Base-by-base conservation (phyloP, 106 monocot species). In the Triglochin maritima region DNA sequence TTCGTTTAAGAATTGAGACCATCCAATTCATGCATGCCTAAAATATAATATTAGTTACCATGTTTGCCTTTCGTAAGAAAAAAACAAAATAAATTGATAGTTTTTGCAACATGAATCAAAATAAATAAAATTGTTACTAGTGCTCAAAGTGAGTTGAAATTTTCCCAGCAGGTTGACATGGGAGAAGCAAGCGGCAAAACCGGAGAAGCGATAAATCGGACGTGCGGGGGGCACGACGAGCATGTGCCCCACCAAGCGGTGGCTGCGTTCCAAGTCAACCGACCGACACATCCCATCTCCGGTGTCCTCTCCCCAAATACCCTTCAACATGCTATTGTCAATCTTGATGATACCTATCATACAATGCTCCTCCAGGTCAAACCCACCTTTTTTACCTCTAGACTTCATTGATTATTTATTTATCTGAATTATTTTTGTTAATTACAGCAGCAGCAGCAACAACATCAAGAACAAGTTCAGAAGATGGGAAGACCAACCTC, bases 401-500 rank as follows among this genome's bases (percentile, higher is more conserved):
- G 43, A 7, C 3, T 9, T 70, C 46, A 61, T 63, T 71, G 44
- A 11, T 64, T 15, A 14, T 9, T 59, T 62, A 6, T 58, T 69
- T 3, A 55, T 4, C 49, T 17, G 51, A 63, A n/a, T 44, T 59
- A 45, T 8, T 62, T 5, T 44, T 45, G 9, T 7, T n/a, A 64
- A 42, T n/a, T 52, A 50, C 65, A 65, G 65, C 53, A 67, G 51
- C 56, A 59, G 17, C 58, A 70, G 48, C 65, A 65, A 49, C 59
- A 67, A 17, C 76, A 64, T 9, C 80, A 81, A 9, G 69, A 63
- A 11, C 69, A 79, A 6, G 84, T 79, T 9, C 83, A 83, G 14
- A 82, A 93, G 71, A 50, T 86, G 75, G 79, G 76, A 44, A 76
- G 81, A 17, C 81, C 88, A 58, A 80, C 93, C 44, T 63, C 78